Conservation (phyloP, 805 yeast genomes). For the Dipodascus geniculatus region DNA sequence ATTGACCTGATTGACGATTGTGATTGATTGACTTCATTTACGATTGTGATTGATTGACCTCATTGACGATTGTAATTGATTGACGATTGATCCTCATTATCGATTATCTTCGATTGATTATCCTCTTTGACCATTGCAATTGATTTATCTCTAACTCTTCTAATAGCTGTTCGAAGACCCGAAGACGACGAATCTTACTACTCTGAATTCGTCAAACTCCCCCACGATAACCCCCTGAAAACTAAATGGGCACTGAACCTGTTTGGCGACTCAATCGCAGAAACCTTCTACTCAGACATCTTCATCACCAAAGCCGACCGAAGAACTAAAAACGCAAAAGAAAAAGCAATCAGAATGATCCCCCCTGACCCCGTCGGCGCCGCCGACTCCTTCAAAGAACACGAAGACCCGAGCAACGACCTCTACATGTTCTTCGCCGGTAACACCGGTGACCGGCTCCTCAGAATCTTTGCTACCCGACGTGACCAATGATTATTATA, state of each 20-base stretch:
- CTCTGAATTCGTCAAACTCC: not conserved
- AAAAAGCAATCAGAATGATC: not conserved
- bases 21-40: too few relatives aligned
- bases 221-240: not conserved
- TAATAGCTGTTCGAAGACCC: not conserved
- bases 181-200: not conserved
- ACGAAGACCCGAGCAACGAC: not conserved
- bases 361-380: not conserved
- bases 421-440: conserved; percentile 31
- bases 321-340: not conserved
- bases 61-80: too few relatives aligned
- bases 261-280: not conserved
- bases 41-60: too few relatives aligned
- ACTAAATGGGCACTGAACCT: not conserved
- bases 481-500: not conserved
- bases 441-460: conserved; percentile 42
- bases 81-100: too few relatives aligned
- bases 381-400: not conserved
- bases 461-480: not conserved
- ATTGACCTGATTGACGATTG: too few relatives aligned
- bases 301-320: not conserved
- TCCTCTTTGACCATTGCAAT: too few relatives aligned
- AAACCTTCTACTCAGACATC: not conserved
- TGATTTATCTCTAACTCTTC: not conserved
- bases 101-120: too few relatives aligned